phyloP scores from a whole-genome alignment of 805 yeast species.

The Debaryomyces tyrocola region DNA sequence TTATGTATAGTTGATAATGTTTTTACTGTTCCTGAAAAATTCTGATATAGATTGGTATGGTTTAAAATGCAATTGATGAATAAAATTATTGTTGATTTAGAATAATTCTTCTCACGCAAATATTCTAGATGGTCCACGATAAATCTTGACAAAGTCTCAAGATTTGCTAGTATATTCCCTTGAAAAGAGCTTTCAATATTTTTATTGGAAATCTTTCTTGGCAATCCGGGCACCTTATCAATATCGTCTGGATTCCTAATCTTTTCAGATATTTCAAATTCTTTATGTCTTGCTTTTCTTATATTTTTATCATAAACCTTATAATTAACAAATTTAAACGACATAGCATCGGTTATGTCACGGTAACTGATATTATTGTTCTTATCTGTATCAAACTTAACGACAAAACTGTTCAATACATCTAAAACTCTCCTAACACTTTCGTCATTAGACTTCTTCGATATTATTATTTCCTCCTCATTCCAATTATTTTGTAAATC shows the following conservation, averaged over 20 bases:
- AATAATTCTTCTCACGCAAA: constrained; percentile 10
- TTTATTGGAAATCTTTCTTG: constrained; percentile 22
- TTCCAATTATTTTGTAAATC: constrained; percentile 7
- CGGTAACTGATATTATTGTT: constrained; percentile 16
- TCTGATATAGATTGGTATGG: constrained; percentile 34
- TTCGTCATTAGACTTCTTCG: constrained; percentile 16
- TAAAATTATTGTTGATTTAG: constrained; percentile 18
- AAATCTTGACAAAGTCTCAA: constrained; percentile 21
- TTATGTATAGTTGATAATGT: constrained; percentile 17
- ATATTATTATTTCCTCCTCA: constrained; percentile 5
- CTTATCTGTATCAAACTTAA: constrained; percentile 11
- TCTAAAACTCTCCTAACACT: constrained; percentile 31
- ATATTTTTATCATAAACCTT: constrained; percentile 25
- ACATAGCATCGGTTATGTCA: constrained; percentile 32
- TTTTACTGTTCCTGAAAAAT: constrained; percentile 29
- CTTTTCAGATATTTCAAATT: constrained; percentile 9
- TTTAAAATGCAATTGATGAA: constrained; percentile 38
- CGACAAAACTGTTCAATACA: constrained; percentile 27
- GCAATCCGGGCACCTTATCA: constrained; percentile 10
- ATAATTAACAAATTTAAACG: constrained; percentile 26
- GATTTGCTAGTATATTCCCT: constrained; percentile 36
- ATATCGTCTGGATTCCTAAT: constrained; percentile 12
- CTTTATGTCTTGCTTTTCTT: constrained; percentile 9
- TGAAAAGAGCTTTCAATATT: constrained; percentile 22
- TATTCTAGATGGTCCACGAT: constrained; percentile 23